phyloP scores from a whole-genome alignment of 2,329 filamentous ascomycete genomes.

The Xylariaceae sp. region DNA sequence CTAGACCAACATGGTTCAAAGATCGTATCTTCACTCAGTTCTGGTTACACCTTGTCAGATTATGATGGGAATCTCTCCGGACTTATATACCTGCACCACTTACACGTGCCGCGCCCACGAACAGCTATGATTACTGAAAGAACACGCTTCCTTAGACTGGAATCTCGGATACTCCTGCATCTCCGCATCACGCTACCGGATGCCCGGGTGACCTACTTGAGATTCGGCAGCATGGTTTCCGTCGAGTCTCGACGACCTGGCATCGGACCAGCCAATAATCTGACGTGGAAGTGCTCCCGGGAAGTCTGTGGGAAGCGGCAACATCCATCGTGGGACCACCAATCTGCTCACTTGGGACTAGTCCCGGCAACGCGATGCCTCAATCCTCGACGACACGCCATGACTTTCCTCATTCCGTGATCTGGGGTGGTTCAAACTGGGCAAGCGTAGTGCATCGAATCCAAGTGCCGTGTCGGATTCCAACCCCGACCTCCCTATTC shows the following conservation, averaged over 20 bases:
- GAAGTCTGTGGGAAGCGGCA: conserved; percentile 1
- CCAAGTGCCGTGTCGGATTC: conserved; percentile 10
- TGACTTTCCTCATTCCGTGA: background rate
- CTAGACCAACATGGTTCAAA: too few relatives aligned
- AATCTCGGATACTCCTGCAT: background rate
- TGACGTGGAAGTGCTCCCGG: conserved; percentile 2
- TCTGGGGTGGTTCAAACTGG: background rate
- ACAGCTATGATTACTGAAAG: background rate
- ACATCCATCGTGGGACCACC: background rate
- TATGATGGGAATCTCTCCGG: background rate
- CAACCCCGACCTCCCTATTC: conserved; percentile 25
- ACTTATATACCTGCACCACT: background rate
- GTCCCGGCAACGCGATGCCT: background rate
- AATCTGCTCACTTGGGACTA: background rate
- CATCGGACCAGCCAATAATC: background rate
- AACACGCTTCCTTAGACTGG: background rate
- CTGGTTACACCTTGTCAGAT: background rate
- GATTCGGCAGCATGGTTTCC: conserved; percentile 10
- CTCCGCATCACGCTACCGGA: background rate
- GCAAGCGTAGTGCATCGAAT: conserved; percentile 13
- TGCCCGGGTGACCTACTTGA: conserved; percentile 3
- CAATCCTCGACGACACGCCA: background rate
- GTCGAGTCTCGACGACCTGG: background rate
- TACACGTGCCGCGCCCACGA: background rate
- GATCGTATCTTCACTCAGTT: background rate